Evolutionary conservation across 345 rosid species (phyloP), one percentile per base, ranked within the genome.

Genomic region (Eucalyptus regnans): DNA sequence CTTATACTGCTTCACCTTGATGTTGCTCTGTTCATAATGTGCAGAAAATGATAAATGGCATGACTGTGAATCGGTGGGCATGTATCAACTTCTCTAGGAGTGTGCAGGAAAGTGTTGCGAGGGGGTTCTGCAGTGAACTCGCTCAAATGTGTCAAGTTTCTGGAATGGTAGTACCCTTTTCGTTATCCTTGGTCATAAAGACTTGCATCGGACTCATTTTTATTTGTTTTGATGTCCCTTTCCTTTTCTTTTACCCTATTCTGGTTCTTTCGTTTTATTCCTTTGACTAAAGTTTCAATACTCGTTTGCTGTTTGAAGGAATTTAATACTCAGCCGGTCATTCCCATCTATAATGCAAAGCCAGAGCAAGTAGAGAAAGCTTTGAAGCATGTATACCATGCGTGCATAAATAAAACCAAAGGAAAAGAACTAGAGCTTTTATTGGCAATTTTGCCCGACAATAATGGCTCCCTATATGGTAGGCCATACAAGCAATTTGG

Each of bases 351-450:
- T 89, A 94, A 91, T 76, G 97, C 99, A 37, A 96, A 97, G 92
- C 99, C 99, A 8, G 99, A 98, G 88, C 99, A 95, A 93, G 99
- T 98, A 4, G 99, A 96, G 92, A 98, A 97, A 94, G 99, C 99
- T 89, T 89, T 98, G 93, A 98, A 96, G 92, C 97, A 97, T 91
- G 98, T 98, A 56, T 97, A 92, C 89, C 93, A 98, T 90, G 93
- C 96, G 68, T 92, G 99, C 80, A 93, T 93, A 92, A 96, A 92
- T 94, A 98, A 94, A 93, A 94, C 97, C 86, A 98, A 96, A 92
- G 99, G 99, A 89, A 98, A 97, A 95, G 99, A 98, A 87, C 93
- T 98, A 62, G 99, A 98, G 92, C 99, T 98, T 92, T 90, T 98
- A 46, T 91, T 98, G 90, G 99, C 92, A 50, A 98, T 98, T 92